These are phyloP conservation scores for Nematodospora anomalae DNA, from an alignment of 1,139 yeast species.

Conservation along the genomic window DNA sequence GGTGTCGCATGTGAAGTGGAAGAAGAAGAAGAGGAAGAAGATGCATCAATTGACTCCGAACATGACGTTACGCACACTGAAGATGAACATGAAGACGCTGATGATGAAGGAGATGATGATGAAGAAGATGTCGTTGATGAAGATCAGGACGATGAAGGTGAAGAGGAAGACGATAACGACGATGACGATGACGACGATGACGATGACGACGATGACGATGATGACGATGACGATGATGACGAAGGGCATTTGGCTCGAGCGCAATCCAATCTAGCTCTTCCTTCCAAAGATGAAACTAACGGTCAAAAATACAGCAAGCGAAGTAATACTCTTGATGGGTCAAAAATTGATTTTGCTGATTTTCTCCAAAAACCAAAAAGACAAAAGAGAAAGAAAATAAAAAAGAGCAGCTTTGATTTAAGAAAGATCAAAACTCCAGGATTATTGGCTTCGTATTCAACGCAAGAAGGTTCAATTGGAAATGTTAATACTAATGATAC, in stretches of 20 bases:
- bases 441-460: constrained; percentile 7
- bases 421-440: constrained; percentile 13
- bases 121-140: constrained; percentile 17
- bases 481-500: constrained; percentile 20
- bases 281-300: constrained; percentile 37
- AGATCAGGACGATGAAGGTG: constrained; percentile 15
- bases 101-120: constrained; percentile 17
- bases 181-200: constrained; percentile 18
- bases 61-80: constrained; percentile 10
- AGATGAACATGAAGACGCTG: constrained; percentile 18
- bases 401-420: constrained; percentile 13
- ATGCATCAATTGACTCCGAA: constrained; percentile 18
- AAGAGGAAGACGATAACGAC: too few species aligned
- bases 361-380: neutral
- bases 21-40: constrained; percentile 14
- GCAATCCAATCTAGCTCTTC: constrained; percentile 35
- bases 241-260: constrained; percentile 24
- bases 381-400: constrained; percentile 9
- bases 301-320: constrained; percentile 38
- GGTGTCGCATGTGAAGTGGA: constrained; percentile 15
- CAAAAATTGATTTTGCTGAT: constrained; percentile 20
- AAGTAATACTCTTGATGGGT: constrained; percentile 47
- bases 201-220: constrained; percentile 19
- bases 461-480: constrained; percentile 9
- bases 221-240: constrained; percentile 27